Base-by-base conservation (phyloP, 208 protist species). In the Porcisia hertigi region DNA sequence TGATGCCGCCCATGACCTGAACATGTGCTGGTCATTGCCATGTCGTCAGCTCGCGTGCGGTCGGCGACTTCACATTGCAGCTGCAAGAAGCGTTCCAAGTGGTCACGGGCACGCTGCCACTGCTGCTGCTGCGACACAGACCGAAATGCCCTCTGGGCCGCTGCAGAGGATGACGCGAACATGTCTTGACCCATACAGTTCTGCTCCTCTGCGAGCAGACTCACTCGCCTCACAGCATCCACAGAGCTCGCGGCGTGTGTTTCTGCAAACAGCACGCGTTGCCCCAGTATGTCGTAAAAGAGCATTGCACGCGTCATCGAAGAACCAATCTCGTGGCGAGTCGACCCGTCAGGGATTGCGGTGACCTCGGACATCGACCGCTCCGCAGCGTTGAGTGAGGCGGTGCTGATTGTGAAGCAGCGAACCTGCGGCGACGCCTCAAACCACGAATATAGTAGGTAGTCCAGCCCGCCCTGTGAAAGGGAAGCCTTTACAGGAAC, bases 241-340 rank as follows among this genome's bases (percentile, higher is more conserved):
- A 58, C 64, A 9, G 80, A 39, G 0, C 66, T 77, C 20, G 43
- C 5, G 25, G 77, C 86, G 64, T 94, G 88, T 11, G 90, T 94
- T 69, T 94, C 90, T 0, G 86, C 90, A 69, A 94, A 94, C n/a
- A 94, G 73, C 3, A 94, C 86, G 43, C 90, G 81, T 69, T 92
- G 87, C 1, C 90, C 90, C 5, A 86, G 79, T 43, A 94, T 54
- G 63, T 94, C 90, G 76, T 94, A 92, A 30, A 94, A 90, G 2
- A 94, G 76, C 88, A 94, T 92, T 0, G 90, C 90, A 39, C 90
- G 90, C 39, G 84, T 72, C 79, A 93, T 93, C 41, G 73, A 78
- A 34, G 75, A 41, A 45, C 75, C 75, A 3, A 84, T 55, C 20
- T 73, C 62, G 7, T n/a, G 39, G 30, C n/a, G 30, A 25, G 71